These are phyloP conservation scores for Schizonepeta tenuifolia DNA, from an alignment of 257 asterid genomes.

Conservation along the genomic window DNA sequence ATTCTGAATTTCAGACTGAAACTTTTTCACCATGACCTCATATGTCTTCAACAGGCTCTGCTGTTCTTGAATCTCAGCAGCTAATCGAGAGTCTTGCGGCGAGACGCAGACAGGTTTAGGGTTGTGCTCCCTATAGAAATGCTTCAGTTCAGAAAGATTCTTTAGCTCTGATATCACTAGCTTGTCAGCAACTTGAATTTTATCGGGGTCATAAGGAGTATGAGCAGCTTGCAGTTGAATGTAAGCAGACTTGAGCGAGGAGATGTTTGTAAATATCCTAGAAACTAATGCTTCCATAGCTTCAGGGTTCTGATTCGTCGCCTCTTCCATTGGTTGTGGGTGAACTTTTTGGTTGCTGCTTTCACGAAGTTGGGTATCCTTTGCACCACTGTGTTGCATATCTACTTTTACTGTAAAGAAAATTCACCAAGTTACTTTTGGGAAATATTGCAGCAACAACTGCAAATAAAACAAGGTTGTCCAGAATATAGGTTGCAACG, in stretches of 20 bases:
- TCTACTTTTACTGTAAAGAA: slow-evolving; percentile 58
- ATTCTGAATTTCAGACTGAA: slow-evolving; percentile 98
- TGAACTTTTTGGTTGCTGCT: slow-evolving; percentile 96
- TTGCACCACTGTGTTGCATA: slow-evolving; percentile 94
- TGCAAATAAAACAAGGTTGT: slow-evolving; percentile 35
- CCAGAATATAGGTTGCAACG: slow-evolving; percentile 6
- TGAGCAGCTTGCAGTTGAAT: slow-evolving; percentile 95
- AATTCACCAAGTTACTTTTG: slow-evolving; percentile 36
- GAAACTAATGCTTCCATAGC: slow-evolving; percentile 90
- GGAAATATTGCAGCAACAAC: slow-evolving; percentile 39
- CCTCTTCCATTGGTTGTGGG: slow-evolving; percentile 99
- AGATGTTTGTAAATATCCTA: slow-evolving; percentile 79
- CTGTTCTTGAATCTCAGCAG: slow-evolving; percentile 98
- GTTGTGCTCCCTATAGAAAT: slow-evolving; percentile 90
- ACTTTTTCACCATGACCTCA: slow-evolving; percentile 97
- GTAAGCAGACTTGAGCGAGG: slow-evolving; percentile 92
- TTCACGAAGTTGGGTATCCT: slow-evolving; percentile 93
- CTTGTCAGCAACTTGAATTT: slow-evolving; percentile 96
- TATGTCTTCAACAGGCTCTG: slow-evolving; percentile 93
- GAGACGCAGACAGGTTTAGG: slow-evolving; percentile 91
- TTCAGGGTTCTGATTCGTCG: slow-evolving; percentile 81
- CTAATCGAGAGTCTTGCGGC: slow-evolving; percentile 95
- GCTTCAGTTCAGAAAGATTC: slow-evolving; percentile 92
- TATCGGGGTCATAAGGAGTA: slow-evolving; percentile 96
- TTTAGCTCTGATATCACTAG: slow-evolving; percentile 94